Conservation (phyloP, 805 yeast species). For the Ogataea kodamae region DNA sequence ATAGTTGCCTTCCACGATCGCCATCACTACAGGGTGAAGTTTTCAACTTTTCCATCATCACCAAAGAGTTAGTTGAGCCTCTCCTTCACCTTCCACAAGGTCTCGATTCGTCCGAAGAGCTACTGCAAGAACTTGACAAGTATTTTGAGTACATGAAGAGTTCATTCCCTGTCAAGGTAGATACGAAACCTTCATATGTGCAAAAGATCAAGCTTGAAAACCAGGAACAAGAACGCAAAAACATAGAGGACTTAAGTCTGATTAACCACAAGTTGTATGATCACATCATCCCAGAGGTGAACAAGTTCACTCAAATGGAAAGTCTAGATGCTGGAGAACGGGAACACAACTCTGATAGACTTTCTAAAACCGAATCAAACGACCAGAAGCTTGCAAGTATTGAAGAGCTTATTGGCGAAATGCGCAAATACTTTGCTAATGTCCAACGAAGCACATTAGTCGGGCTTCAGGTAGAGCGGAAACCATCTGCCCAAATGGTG, state of each 20-base stretch:
- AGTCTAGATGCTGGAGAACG: slow-evolving; percentile 23
- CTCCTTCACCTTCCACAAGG: slow-evolving; percentile 5
- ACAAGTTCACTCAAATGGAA: slow-evolving; percentile 28
- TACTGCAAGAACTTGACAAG: slow-evolving; percentile 11
- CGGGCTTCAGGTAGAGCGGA: slow-evolving; percentile 1
- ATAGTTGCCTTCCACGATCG: slow-evolving; percentile 9
- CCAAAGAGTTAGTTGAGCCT: slow-evolving; percentile 14
- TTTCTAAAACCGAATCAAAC: slow-evolving; percentile 4
- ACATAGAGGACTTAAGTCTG: slow-evolving; percentile 3
- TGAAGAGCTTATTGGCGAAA: slow-evolving; percentile 3
- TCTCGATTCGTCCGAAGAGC: slow-evolving; percentile 18
- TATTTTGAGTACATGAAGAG: slow-evolving; percentile 13
- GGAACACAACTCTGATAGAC: slow-evolving; percentile 3
- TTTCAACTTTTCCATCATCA: slow-evolving; percentile 9
- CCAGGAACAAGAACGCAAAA: slow-evolving; percentile 19
- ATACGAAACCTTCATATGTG: slow-evolving; percentile 16
- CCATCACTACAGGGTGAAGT: slow-evolving; percentile 10
- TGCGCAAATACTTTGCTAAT: slow-evolving; percentile 8
- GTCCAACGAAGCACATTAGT: slow-evolving; percentile 7
- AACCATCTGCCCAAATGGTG: slow-evolving; percentile 1
- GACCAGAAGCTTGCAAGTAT: slow-evolving; percentile 10
- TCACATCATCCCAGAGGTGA: slow-evolving; percentile 22
- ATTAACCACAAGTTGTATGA: background rate
- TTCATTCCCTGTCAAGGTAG: slow-evolving; percentile 16
- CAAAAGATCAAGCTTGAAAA: slow-evolving; percentile 19